Base-by-base conservation (phyloP, 805 yeast genomes). In the Wickerhamiella alocasiicola region DNA sequence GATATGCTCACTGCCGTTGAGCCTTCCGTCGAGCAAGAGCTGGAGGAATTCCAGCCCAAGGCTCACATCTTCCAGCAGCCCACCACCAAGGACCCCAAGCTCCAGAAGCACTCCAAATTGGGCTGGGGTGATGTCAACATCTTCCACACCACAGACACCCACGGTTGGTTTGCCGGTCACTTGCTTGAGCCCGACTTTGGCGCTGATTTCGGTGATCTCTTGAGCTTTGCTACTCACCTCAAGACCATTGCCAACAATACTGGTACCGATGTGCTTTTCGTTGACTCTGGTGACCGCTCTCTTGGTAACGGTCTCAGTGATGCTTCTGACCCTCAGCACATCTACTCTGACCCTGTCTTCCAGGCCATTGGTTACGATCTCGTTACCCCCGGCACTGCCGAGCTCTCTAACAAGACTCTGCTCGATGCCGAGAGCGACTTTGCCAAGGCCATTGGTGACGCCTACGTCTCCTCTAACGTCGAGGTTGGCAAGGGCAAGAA, bases 111-210 rank as follows among this genome's bases (percentile, higher is more conserved):
- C 27, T 19, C 27, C 26, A 36, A 26, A 13, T 53, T 85, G 17
- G 54, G 59, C 7, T 67, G 85, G 70, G 84, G 85, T 0, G 72
- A 77, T 43, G 43, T 91, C 32, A 88, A 91, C 62, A 81, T 91
- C 50, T 54, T 88, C 21, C 97, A 88, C 53, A 87, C 97, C 1
- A 91, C 98, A 1, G 98, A 91, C 53, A 88, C 95, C 2, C 98
- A 91, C 59, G 96, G 68, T 26, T 91, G 98, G 98, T 73, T 80
- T 46, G 77, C 88, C 4, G 96, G 96, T 0, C 98, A 88, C 62
- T 52, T 74, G 32, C 76, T 77, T 48, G 96, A 87, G 57, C 66
- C 70, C 24, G 43, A 50, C 31, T 53, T 53, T 43, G 44, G 55
- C 35, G 88, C 80, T 7, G 82, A 85, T 55, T 87, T 95, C 94